Conservation (phyloP, 345 rosid genomes). For the Microcos paniculata region DNA sequence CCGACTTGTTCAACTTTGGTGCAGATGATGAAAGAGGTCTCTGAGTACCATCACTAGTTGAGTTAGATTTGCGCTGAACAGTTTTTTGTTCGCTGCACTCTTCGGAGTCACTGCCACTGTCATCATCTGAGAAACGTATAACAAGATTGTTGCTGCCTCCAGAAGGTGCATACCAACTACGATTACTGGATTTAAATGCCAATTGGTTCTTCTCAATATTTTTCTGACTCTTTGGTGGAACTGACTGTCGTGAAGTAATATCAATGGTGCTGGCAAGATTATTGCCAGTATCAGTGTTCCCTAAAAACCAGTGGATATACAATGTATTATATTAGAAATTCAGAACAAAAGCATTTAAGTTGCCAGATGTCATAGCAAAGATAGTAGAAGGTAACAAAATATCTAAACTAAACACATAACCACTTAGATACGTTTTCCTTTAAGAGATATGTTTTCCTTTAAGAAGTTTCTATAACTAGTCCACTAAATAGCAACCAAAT, state of each 20-base stretch:
- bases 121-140: conserved; percentile 86
- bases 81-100: conserved; percentile 26
- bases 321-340: background rate
- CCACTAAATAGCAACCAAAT: background rate
- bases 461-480: background rate
- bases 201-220: conserved; percentile 43
- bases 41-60: conserved; percentile 25
- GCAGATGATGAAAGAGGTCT: conserved; percentile 30
- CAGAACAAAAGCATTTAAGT: background rate
- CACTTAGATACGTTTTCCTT: background rate
- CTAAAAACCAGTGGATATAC: conserved; percentile 31
- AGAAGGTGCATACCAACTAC: conserved; percentile 39
- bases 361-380: background rate
- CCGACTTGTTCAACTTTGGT: conserved; percentile 33
- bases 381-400: background rate
- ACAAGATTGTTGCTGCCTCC: conserved; percentile 62
- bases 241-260: conserved; percentile 22
- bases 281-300: conserved; percentile 31
- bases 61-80: conserved; percentile 33
- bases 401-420: background rate
- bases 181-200: conserved; percentile 33
- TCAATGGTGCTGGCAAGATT: conserved; percentile 26
- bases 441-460: no score
- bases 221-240: conserved; percentile 39
- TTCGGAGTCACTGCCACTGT: conserved; percentile 80